These are phyloP conservation scores for Protomyces gravidus DNA, from an alignment of 1,139 yeast species.

Conservation along the genomic window DNA sequence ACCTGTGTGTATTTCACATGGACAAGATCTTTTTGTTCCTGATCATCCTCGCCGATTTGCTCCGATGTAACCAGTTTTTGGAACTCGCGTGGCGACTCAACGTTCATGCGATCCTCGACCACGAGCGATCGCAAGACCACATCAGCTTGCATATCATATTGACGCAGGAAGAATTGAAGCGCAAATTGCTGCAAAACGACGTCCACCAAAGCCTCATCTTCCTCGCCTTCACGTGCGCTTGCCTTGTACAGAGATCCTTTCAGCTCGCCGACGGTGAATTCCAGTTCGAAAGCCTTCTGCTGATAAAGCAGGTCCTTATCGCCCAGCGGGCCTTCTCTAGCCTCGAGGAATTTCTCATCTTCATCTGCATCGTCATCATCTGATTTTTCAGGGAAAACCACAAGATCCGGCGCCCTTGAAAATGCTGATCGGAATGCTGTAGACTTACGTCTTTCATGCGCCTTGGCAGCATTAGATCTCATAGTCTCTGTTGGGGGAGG, in stretches of 20 bases:
- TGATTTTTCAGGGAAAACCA: constrained; percentile 26
- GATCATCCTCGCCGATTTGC: constrained; percentile 43
- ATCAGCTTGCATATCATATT: constrained; percentile 61
- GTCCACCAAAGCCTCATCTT: constrained; percentile 60
- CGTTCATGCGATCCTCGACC: constrained; percentile 71
- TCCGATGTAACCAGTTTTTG: constrained; percentile 68
- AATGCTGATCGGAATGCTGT: constrained; percentile 13
- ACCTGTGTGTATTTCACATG: constrained; percentile 56
- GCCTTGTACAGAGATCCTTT: constrained; percentile 53
- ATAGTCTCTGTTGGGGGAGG: neutral
- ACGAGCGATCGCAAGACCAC: constrained; percentile 61
- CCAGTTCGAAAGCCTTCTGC: constrained; percentile 67
- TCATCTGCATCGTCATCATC: constrained; percentile 33
- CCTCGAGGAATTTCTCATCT: constrained; percentile 19
- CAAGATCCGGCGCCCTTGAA: constrained; percentile 5
- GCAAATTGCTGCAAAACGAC: constrained; percentile 63
- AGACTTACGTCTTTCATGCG: neutral
- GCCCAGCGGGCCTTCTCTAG: constrained; percentile 27
- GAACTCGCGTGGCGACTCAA: constrained; percentile 59
- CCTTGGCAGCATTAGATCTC: neutral
- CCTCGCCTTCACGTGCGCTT: constrained; percentile 49
- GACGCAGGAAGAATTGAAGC: constrained; percentile 58
- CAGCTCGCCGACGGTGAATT: constrained; percentile 62
- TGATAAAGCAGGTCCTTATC: constrained; percentile 31
- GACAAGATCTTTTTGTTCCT: constrained; percentile 51